Base-by-base conservation (phyloP, 192 early-diverging fungal genomes). In the Coemansia sp. region DNA sequence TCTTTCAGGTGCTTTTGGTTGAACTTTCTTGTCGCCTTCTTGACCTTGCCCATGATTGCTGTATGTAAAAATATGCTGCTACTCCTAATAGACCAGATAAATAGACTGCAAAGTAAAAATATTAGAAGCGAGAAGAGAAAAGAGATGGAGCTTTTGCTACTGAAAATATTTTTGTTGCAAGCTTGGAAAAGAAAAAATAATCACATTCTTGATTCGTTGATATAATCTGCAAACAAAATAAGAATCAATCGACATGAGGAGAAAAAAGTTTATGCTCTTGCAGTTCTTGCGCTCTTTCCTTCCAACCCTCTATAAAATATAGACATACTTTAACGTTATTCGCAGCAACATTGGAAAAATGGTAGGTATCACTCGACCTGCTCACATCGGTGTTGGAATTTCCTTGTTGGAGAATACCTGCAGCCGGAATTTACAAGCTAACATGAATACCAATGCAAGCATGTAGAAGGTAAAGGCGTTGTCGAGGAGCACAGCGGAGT, bases 391-490 rank as follows among this genome's bases (percentile, higher is more conserved):
- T 6, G 15, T 6, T 41, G 27, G 41, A n/a, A n/a, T n/a, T n/a
- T n/a, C n/a, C n/a, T n/a, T n/a, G n/a, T n/a, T n/a, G n/a, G n/a
- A n/a, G n/a, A n/a, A n/a, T n/a, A n/a, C n/a, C n/a, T n/a, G n/a
- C n/a, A n/a, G n/a, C n/a, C 2, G 34, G 34, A 6, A 36, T 11
- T 3, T 4, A 36, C 29, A 10, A 36, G 55, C 20, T 33, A 48
- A 44, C 25, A 50, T 19, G 27, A 7, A 25, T 4, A 13, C 23
- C 22, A n/a, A 31, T 8, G 30, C 13, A 13, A 11, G 7, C 48
- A 37, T 67, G 65, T 81, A 89, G 97, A 99, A 97, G 88, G 87
- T 99, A 34, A 97, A 98, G 76, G 90, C 94, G 29, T 86, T 99
- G 29, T 92, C 90, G 29, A 88, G 97, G 13, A 88, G 87, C 55